A percentile compares a stretch with the other conserved stretches of the same genome.
Conservation (phyloP, 208 protist genomes). For the Trypanosoma brucei region DNA sequence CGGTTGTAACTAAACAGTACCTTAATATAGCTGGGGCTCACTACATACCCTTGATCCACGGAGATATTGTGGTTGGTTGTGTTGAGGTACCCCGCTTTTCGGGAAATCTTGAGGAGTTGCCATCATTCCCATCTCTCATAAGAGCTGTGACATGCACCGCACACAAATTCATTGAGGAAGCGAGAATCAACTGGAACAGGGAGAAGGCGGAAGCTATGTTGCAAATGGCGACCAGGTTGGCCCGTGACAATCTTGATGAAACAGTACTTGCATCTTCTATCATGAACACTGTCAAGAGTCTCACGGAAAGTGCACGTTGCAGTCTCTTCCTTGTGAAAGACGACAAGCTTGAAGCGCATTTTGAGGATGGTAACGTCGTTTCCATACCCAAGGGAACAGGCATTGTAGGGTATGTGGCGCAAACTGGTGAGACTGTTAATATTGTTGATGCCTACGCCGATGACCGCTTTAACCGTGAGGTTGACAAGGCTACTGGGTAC, state of each 20-base stretch:
- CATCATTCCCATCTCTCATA: constrained; percentile 21
- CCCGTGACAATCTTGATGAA: constrained; percentile 77
- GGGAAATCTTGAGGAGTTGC: constrained; percentile 1
- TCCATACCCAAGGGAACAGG: constrained; percentile 42
- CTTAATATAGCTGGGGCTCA: constrained; percentile 45
- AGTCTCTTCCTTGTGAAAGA: constrained; percentile 65
- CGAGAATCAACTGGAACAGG: constrained; percentile 27
- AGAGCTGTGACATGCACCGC: constrained; percentile 20
- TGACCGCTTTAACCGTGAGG: constrained; percentile 55
- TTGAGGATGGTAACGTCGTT: constrained; percentile 68
- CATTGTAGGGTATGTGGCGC: constrained; percentile 69
- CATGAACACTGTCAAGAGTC: constrained; percentile 69
- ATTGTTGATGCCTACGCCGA: constrained; percentile 70
- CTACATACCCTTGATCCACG: constrained; percentile 57
- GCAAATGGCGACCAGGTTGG: constrained; percentile 72
- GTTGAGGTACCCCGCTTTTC: constrained; percentile 39
- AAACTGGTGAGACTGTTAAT: constrained; percentile 51
- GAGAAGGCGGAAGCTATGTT: constrained; percentile 79
- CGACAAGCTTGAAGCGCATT: constrained; percentile 55
- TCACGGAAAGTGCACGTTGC: constrained; percentile 70
- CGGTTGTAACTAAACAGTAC: constrained; percentile 23
- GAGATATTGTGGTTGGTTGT: constrained; percentile 46
- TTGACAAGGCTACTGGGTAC: constrained; percentile 71
- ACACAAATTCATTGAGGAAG: constrained; percentile 23
- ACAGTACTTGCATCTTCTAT: constrained; percentile 63